A percentile compares a stretch with the other conserved stretches of the same genome.
Evolutionary conservation across 176 grass and related monocot species (phyloP).

Genomic region (Secale cereale): DNA sequence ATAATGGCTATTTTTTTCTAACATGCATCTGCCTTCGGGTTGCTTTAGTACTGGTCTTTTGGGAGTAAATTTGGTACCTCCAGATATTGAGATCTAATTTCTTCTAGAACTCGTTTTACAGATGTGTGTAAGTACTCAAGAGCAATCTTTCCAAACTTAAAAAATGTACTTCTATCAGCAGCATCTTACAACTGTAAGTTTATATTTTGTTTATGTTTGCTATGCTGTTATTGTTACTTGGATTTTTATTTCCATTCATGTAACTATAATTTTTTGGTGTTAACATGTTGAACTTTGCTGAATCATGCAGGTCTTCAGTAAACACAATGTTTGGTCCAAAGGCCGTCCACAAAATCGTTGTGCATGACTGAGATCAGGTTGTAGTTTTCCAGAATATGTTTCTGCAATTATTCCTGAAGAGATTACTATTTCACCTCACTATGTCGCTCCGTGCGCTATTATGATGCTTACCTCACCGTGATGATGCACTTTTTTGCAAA

Average conservation of each 20-base stretch:
- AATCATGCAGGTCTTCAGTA: conserved; percentile 66
- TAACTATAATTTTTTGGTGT: neutral
- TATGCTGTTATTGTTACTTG: neutral
- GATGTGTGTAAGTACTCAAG: conserved; percentile 83
- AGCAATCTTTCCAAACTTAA: conserved; percentile 63
- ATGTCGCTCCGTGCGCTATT: neutral
- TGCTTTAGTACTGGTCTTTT: conserved; percentile 4
- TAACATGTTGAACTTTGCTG: conserved; percentile 26
- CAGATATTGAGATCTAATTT: neutral
- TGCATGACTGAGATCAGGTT: conserved; percentile 80
- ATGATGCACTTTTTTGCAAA: neutral
- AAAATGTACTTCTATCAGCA: conserved; percentile 90
- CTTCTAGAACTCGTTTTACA: conserved; percentile 18
- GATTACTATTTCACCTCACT: conserved; percentile 39
- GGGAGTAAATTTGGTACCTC: neutral
- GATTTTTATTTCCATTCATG: conserved; percentile 8
- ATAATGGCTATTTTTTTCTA: neutral
- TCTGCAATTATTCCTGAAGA: conserved; percentile 88
- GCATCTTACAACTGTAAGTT: conserved; percentile 77
- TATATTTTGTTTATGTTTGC: conserved; percentile 15
- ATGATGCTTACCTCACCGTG: neutral
- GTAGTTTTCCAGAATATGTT: conserved; percentile 85
- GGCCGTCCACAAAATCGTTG: conserved; percentile 72
- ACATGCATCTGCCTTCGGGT: neutral
- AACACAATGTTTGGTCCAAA: conserved; percentile 91